Evolutionary conservation across 2,329 filamentous ascomycete genomes (phyloP).

Genomic region (Pyrenophora tritici-repentis): DNA sequence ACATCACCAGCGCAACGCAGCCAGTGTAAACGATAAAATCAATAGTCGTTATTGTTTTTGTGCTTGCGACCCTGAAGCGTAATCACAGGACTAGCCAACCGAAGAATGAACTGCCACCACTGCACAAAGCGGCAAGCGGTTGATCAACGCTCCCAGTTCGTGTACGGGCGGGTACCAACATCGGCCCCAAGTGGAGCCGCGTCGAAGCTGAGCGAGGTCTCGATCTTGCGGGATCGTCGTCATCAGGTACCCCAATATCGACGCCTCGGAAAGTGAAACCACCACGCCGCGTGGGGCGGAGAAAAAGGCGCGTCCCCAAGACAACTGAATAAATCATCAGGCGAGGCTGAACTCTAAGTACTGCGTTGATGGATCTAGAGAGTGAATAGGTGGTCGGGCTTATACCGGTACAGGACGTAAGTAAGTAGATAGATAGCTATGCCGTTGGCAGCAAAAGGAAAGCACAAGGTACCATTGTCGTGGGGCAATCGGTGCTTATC

Average conservation of each 20-base stretch:
- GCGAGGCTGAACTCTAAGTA: background rate
- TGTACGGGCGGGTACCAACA: constrained; percentile 5
- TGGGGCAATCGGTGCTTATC: constrained; percentile 8
- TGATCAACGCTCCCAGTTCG: constrained; percentile 17
- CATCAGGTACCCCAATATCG: background rate
- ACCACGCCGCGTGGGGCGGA: constrained; percentile 8
- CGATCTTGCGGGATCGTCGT: constrained; percentile 18
- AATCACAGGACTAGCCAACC: background rate
- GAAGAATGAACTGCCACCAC: background rate
- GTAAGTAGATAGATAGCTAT: too few species aligned
- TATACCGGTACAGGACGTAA: too few species aligned
- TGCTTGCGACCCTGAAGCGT: background rate
- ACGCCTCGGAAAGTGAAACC: constrained; percentile 19
- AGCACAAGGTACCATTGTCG: constrained; percentile 9
- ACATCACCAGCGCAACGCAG: background rate
- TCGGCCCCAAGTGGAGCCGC: constrained; percentile 14
- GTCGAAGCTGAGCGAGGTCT: constrained; percentile 6
- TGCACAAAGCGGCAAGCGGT: constrained; percentile 10
- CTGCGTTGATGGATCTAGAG: too few species aligned
- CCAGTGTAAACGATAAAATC: background rate
- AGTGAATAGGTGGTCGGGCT: too few species aligned
- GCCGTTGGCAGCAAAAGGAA: constrained; percentile 4
- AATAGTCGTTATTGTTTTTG: background rate
- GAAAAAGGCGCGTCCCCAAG: background rate
- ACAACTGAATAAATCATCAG: too few species aligned